phyloP scores from a whole-genome alignment of 768 basidiomycete species.

The Rubroboletus pulcherrimus region DNA sequence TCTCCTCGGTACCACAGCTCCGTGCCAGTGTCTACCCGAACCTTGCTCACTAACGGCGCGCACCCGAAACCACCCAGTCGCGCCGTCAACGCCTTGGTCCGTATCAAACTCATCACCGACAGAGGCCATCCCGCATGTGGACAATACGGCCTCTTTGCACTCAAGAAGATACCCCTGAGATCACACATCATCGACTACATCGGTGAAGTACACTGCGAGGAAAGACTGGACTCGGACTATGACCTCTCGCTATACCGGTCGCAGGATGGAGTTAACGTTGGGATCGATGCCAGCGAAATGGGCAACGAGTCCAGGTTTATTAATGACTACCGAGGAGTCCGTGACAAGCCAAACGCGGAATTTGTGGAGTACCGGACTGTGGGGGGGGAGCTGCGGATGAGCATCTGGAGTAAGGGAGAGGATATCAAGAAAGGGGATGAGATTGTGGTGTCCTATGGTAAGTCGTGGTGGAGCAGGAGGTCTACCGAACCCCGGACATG shows the following conservation, averaged over 20 bases:
- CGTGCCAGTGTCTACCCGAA: conserved; percentile 42
- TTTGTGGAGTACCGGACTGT: conserved; percentile 56
- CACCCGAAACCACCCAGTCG: not conserved
- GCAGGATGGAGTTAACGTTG: conserved; percentile 56
- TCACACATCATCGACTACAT: conserved; percentile 76
- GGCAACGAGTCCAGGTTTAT: conserved; percentile 90
- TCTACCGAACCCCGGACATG: conserved; percentile 17
- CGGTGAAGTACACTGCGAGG: conserved; percentile 81
- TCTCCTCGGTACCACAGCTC: conserved; percentile 54
- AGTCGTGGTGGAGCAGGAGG: conserved; percentile 62
- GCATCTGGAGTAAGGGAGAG: conserved; percentile 61
- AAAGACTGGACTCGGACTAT: conserved; percentile 74
- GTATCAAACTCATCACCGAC: conserved; percentile 55
- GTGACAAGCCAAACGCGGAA: conserved; percentile 60
- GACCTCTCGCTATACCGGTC: conserved; percentile 77
- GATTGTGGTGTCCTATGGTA: conserved; percentile 85
- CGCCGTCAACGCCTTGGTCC: conserved; percentile 34
- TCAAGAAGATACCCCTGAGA: conserved; percentile 61
- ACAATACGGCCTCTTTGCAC: conserved; percentile 79
- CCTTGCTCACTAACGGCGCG: conserved; percentile 34
- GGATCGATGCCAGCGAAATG: conserved; percentile 67
- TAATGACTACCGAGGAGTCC: conserved; percentile 88
- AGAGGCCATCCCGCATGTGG: conserved; percentile 70
- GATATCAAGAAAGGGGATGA: conserved; percentile 77
- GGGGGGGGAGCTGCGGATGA: conserved; percentile 68